phyloP scores from a whole-genome alignment of 805 yeast genomes.

The Sugiyamaella lignohabitans region DNA sequence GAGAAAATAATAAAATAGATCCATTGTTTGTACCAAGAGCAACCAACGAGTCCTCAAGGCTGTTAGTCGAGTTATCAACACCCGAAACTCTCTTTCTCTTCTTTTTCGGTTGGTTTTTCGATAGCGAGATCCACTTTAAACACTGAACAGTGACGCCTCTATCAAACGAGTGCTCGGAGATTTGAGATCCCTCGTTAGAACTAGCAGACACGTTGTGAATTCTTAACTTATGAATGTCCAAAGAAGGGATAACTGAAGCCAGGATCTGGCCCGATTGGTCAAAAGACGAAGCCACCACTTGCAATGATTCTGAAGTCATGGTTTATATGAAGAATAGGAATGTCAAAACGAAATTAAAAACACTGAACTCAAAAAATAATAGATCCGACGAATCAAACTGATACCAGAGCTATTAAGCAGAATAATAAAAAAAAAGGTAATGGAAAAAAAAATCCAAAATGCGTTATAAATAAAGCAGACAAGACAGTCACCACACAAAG shows the following conservation, averaged over 20 bases:
- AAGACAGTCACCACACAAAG: too few species aligned
- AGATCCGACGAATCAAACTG: too few species aligned
- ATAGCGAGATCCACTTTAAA: conserved; percentile 46
- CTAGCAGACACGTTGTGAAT: conserved; percentile 44
- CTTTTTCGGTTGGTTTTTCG: conserved; percentile 16
- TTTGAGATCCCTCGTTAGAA: conserved; percentile 30
- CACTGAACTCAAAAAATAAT: too few species aligned
- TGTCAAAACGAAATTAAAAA: too few species aligned
- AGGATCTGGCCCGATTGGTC: conserved; percentile 57
- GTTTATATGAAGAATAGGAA: too few species aligned
- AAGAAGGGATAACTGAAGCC: conserved; percentile 59
- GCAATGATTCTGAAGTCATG: conserved; percentile 14
- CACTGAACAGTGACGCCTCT: conserved; percentile 45
- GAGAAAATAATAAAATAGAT: conserved; percentile 57
- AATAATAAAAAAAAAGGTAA: too few species aligned
- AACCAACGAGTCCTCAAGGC: conserved; percentile 40
- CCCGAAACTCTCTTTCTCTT: conserved; percentile 28
- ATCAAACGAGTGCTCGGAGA: conserved; percentile 44
- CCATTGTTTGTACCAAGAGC: conserved; percentile 66
- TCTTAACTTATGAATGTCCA: conserved; percentile 64
- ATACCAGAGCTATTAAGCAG: too few species aligned
- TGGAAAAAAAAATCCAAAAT: too few species aligned
- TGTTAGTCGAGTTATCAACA: conserved; percentile 11
- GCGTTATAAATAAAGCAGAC: too few species aligned
- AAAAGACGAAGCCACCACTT: conserved; percentile 34